Conservation (phyloP, 2,329 filamentous ascomycete genomes). For the Trichoderma semiorbis region DNA sequence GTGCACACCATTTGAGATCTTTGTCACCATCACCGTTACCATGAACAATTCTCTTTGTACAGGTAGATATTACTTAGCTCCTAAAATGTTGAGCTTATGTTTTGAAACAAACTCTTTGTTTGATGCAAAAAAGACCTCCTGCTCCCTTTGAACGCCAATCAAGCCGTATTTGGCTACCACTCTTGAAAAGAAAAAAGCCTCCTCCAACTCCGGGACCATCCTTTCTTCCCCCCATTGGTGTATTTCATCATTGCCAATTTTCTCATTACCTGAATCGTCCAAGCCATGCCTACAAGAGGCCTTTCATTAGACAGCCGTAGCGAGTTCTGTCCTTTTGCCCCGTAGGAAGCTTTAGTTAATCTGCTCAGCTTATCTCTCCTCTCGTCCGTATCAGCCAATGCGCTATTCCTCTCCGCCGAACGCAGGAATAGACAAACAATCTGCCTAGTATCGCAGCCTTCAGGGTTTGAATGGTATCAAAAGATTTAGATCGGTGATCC, state of each 20-base stretch:
- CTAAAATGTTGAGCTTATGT: neutral
- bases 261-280: neutral
- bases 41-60: neutral
- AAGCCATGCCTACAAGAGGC: neutral
- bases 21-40: neutral
- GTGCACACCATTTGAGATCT: neutral
- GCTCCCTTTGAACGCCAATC: slow-evolving; percentile 5
- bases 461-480: neutral
- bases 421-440: neutral
- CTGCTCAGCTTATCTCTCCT: neutral
- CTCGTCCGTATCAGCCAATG: neutral
- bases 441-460: neutral
- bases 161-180: neutral
- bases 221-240: neutral
- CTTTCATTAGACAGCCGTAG: neutral
- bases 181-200: neutral
- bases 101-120: neutral
- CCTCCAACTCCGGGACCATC: slow-evolving; percentile 1
- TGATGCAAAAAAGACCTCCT: neutral
- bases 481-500: slow-evolving; percentile 32
- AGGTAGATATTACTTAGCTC: neutral
- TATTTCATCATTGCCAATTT: neutral
- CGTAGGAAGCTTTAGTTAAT: neutral
- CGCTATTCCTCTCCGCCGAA: neutral
- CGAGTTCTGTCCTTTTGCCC: neutral